These are phyloP conservation scores for Brassica hybrid DNA, from an alignment of 441 rosid genomes.

Conservation along the genomic window DNA sequence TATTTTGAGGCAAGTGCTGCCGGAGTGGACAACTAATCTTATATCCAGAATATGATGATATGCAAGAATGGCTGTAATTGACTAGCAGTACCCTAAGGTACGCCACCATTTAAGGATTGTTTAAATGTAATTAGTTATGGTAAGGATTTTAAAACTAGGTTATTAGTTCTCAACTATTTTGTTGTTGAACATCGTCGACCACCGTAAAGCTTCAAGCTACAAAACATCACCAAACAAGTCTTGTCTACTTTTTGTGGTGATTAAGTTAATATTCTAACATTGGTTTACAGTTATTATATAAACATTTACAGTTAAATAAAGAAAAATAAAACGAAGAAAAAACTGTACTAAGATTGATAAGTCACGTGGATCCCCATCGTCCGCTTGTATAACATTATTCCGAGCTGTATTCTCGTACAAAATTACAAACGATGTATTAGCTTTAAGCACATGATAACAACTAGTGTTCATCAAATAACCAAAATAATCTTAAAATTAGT, in stretches of 20 bases:
- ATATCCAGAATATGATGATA: not conserved
- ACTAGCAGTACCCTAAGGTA: constrained; percentile 3
- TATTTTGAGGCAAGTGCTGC: not conserved
- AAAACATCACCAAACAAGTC: constrained; percentile 16
- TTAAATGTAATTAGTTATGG: not conserved
- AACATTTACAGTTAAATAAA: constrained; percentile 4
- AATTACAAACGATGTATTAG: constrained; percentile 32
- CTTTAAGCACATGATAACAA: constrained; percentile 44
- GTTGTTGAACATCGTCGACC: constrained; percentile 9
- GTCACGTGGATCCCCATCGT: constrained; percentile 40
- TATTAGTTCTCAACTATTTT: not conserved
- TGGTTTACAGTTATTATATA: constrained; percentile 2
- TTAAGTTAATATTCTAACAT: constrained; percentile 12
- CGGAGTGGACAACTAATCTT: not conserved
- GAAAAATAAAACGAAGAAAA: not conserved
- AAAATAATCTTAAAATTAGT: not conserved
- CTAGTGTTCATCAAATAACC: constrained; percentile 12
- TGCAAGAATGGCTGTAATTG: not conserved
- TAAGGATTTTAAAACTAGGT: not conserved
- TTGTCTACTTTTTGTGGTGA: constrained; percentile 8
- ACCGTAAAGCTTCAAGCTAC: constrained; percentile 20
- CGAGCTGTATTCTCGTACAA: constrained; percentile 31
- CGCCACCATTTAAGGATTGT: constrained; percentile 21
- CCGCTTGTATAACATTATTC: constrained; percentile 17
- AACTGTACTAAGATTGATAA: constrained; percentile 6